phyloP scores from a whole-genome alignment of 139 green algal genomes.

The Coelastrella sp. region DNA sequence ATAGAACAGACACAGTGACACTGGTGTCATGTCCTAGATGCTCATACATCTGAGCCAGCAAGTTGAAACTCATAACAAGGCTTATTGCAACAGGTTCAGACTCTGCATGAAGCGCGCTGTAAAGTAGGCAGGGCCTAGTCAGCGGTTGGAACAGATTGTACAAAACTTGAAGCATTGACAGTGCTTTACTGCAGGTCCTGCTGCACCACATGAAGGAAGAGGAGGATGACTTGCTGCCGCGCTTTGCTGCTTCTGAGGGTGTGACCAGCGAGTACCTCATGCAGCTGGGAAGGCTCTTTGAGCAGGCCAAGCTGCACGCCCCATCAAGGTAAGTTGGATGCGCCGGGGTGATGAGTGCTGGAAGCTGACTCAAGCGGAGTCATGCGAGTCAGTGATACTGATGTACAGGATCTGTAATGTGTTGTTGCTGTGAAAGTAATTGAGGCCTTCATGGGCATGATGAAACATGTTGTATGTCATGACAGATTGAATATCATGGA shows the following conservation, averaged over 20 bases:
- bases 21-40: too few relatives aligned
- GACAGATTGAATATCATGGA: not conserved
- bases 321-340: not conserved
- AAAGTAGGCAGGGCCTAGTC: too few relatives aligned
- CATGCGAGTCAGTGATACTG: not conserved
- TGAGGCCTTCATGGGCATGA: too few relatives aligned
- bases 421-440: too few relatives aligned
- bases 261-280: slow-evolving; percentile 36
- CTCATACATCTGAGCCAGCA: too few relatives aligned
- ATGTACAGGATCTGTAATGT: not conserved
- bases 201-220: slow-evolving; percentile 42
- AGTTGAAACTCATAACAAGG: too few relatives aligned
- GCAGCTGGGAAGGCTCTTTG: slow-evolving; percentile 28
- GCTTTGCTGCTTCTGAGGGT: slow-evolving; percentile 32
- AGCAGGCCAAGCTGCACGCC: slow-evolving; percentile 16
- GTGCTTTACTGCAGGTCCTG: slow-evolving; percentile 22
- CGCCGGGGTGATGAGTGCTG: too few relatives aligned
- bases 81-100: not conserved
- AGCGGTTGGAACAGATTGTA: too few relatives aligned
- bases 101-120: not conserved
- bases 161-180: not conserved
- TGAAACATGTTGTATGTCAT: not conserved
- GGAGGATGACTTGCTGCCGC: slow-evolving; percentile 38
- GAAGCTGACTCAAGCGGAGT: not conserved
- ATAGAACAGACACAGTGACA: too few relatives aligned